Evolutionary conservation across 768 basidiomycete species (phyloP).

Genomic region (Daedaleopsis nitida): DNA sequence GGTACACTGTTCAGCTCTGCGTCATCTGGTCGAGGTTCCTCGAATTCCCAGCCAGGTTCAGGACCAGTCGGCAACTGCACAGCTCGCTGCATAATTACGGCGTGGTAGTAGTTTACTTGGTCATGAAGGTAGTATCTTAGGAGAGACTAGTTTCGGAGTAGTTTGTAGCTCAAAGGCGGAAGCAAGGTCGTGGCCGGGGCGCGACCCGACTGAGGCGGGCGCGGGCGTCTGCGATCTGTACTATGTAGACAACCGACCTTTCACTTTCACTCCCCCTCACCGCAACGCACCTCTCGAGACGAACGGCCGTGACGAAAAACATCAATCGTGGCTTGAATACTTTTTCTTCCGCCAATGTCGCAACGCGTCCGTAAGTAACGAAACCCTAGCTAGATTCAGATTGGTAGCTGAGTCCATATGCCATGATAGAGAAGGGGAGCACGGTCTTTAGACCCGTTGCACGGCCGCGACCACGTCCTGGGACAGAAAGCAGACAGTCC

Average conservation of each 20-base stretch:
- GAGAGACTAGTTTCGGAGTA: background rate
- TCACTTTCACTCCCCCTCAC: too few species aligned
- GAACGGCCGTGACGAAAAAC: too few species aligned
- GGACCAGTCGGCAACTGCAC: constrained; percentile 57
- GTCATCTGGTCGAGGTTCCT: constrained; percentile 34
- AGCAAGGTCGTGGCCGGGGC: too few species aligned
- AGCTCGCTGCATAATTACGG: constrained; percentile 14
- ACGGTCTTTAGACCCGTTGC: constrained; percentile 69
- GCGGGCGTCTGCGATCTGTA: too few species aligned
- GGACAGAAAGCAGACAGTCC: constrained; percentile 24
- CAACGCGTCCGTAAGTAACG: constrained; percentile 61
- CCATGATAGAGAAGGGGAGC: constrained; percentile 63
- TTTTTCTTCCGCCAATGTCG: constrained; percentile 35
- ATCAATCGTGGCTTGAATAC: too few species aligned
- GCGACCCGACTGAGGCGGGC: too few species aligned
- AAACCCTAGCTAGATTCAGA: background rate
- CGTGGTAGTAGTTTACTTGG: background rate
- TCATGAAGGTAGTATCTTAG: background rate
- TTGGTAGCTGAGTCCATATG: constrained; percentile 1
- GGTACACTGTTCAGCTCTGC: constrained; percentile 47
- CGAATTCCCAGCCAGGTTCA: constrained; percentile 60
- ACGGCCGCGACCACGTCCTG: constrained; percentile 51
- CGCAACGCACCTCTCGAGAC: too few species aligned
- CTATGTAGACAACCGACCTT: too few species aligned
- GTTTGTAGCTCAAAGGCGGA: too few species aligned